Evolutionary conservation across 495 filamentous ascomycete genomes (phyloP).

Genomic region (Aspergillus cristatus): DNA sequence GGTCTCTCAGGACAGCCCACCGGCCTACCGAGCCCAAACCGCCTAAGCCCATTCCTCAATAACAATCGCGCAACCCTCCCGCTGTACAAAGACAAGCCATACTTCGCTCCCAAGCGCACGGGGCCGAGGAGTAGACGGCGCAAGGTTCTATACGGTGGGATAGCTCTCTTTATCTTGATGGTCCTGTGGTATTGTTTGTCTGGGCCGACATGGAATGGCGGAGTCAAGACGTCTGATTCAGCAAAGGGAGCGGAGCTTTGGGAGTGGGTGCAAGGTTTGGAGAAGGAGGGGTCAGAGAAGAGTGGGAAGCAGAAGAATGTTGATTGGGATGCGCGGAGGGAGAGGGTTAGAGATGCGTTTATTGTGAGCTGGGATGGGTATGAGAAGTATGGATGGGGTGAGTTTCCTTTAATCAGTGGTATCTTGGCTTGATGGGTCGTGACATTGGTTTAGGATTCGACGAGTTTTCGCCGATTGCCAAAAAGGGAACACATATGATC

Average conservation of each 20-base stretch:
- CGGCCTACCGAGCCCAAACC: constrained; percentile 22
- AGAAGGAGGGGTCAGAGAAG: constrained; percentile 14
- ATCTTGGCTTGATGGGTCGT: constrained; percentile 1
- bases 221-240: constrained; percentile 6
- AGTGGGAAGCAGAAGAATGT: constrained; percentile 18
- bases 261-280: constrained; percentile 31
- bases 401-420: constrained; percentile 7
- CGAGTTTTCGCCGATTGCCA: constrained; percentile 73
- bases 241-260: constrained; percentile 30
- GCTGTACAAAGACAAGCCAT: constrained; percentile 99
- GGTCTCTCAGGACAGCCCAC: constrained; percentile 23
- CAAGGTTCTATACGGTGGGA: constrained; percentile 15
- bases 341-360: constrained; percentile 86
- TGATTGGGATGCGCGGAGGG: constrained; percentile 64
- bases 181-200: constrained; percentile 40
- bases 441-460: constrained; percentile 57
- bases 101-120: constrained; percentile 41
- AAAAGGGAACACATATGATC: constrained; percentile 73
- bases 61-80: constrained; percentile 54
- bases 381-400: constrained; percentile 91
- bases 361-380: constrained; percentile 86
- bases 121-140: constrained; percentile 25
- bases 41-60: constrained; percentile 38
- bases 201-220: constrained; percentile 50
- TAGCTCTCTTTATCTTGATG: constrained; percentile 26